Percentiles rank a stretch among this genome's conserved stretches.
Evolutionary conservation across 148 eudicot genomes (phyloP).

Genomic region (Pharnaceum exiguum): DNA sequence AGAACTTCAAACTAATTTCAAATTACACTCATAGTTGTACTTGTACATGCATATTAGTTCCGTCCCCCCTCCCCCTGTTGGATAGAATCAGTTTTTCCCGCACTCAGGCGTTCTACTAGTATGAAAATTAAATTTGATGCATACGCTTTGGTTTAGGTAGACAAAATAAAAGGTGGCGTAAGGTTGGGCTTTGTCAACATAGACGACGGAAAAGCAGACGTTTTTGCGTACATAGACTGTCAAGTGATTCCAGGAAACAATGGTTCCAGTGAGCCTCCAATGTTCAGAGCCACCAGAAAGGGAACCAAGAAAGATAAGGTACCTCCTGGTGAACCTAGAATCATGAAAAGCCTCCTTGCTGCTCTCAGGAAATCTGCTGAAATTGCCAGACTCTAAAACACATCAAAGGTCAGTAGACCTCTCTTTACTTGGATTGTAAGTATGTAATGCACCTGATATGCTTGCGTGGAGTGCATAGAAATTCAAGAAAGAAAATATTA

Average conservation of each 20-base stretch:
- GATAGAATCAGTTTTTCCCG: no score
- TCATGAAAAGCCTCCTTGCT: slow-evolving; percentile 77
- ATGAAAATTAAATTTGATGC: no score
- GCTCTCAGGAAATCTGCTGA: slow-evolving; percentile 67
- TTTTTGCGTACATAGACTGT: slow-evolving; percentile 72
- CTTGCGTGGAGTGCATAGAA: no score
- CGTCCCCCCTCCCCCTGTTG: no score
- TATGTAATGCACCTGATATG: no score
- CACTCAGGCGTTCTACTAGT: no score
- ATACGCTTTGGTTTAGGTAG: slow-evolving; percentile 46
- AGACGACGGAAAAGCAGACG: slow-evolving; percentile 54
- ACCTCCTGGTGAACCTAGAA: slow-evolving; percentile 86
- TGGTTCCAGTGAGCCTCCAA: slow-evolving; percentile 29
- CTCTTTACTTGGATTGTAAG: no score
- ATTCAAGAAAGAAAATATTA: no score
- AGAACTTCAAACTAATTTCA: no score
- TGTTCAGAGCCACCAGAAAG: slow-evolving; percentile 70
- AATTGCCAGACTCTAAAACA: slow-evolving; percentile 46
- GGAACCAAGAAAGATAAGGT: slow-evolving; percentile 50
- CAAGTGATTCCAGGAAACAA: slow-evolving; percentile 46
- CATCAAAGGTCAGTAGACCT: no score
- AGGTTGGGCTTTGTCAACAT: slow-evolving; percentile 73
- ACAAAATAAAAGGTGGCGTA: slow-evolving; percentile 83
- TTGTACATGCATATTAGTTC: no score
- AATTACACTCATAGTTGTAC: no score